phyloP scores from a whole-genome alignment of 169 alveolate species.

The Plasmodium fragile region DNA sequence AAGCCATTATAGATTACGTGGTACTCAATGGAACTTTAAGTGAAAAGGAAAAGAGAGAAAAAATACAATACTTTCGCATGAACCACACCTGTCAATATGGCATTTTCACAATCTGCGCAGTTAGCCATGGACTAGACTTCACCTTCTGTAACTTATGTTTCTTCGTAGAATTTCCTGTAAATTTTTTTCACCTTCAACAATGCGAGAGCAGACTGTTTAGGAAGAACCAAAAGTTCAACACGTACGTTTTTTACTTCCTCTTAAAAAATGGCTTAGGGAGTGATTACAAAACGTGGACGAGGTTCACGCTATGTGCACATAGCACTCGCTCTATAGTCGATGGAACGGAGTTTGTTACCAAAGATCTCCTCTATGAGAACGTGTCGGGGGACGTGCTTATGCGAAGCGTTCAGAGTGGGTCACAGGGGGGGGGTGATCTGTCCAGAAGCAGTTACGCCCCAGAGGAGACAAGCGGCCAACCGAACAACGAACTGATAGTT shows the following conservation, averaged over 20 bases:
- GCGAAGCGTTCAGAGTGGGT: not conserved
- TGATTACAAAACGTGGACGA: constrained; percentile 58
- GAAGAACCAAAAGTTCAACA: constrained; percentile 30
- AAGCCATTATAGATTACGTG: constrained; percentile 28
- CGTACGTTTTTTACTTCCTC: constrained; percentile 49
- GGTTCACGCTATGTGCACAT: constrained; percentile 34
- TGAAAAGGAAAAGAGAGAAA: constrained; percentile 57
- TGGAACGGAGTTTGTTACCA: constrained; percentile 7
- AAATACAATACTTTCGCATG: constrained; percentile 26
- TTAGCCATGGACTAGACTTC: constrained; percentile 65
- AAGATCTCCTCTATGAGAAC: constrained; percentile 40
- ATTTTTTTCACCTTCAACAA: constrained; percentile 61
- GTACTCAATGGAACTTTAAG: constrained; percentile 16
- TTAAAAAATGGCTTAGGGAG: constrained; percentile 62
- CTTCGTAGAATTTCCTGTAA: constrained; percentile 46
- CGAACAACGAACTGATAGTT: not conserved
- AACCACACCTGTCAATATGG: constrained; percentile 40
- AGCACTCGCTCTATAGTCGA: constrained; percentile 47
- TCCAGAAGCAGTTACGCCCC: not conserved
- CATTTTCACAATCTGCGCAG: constrained; percentile 46
- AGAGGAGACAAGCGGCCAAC: not conserved
- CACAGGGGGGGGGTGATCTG: not conserved
- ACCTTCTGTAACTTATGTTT: constrained; percentile 59
- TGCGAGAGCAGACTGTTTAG: constrained; percentile 65
- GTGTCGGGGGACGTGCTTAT: constrained; percentile 6